Evolutionary conservation across 2,329 filamentous ascomycete genomes (phyloP).

Genomic region (Sporothrix pallida): DNA sequence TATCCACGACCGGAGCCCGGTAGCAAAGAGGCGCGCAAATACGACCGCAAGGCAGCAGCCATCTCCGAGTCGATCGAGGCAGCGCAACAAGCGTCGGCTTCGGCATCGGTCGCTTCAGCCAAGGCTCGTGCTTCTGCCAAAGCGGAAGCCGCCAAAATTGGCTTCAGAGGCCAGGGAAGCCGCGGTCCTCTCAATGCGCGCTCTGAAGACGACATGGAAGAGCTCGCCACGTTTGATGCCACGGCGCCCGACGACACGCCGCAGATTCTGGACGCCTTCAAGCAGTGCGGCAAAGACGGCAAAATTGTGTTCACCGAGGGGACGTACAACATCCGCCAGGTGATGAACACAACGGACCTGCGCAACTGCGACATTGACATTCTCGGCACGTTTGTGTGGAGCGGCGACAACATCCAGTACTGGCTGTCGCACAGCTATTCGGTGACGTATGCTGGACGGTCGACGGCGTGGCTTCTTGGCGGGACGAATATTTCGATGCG

Average conservation of each 20-base stretch:
- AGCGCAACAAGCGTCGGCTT: background rate
- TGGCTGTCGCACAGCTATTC: slow-evolving; percentile 54
- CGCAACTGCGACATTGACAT: slow-evolving; percentile 56
- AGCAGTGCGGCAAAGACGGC: slow-evolving; percentile 55
- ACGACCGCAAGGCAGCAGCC: slow-evolving; percentile 13
- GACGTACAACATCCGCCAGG: slow-evolving; percentile 55
- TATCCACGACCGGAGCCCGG: background rate
- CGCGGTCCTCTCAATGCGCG: background rate
- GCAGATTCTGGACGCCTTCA: slow-evolving; percentile 57
- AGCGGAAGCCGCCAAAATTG: background rate
- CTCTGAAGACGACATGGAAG: background rate
- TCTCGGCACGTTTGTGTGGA: slow-evolving; percentile 53
- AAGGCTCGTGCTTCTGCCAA: slow-evolving; percentile 7
- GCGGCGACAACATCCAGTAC: slow-evolving; percentile 50
- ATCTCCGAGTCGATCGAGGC: slow-evolving; percentile 4
- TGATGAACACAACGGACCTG: slow-evolving; percentile 56
- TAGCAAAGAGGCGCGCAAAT: background rate
- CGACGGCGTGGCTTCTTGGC: slow-evolving; percentile 57
- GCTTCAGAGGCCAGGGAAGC: background rate
- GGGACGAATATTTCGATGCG: slow-evolving; percentile 56
- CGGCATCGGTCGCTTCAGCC: background rate
- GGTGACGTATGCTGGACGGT: slow-evolving; percentile 57
- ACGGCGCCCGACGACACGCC: slow-evolving; percentile 51
- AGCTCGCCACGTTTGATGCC: slow-evolving; percentile 38
- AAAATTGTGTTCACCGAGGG: slow-evolving; percentile 57